These are phyloP conservation scores for Morella rubra DNA, from an alignment of 306 rosid genomes.

Conservation along the genomic window DNA sequence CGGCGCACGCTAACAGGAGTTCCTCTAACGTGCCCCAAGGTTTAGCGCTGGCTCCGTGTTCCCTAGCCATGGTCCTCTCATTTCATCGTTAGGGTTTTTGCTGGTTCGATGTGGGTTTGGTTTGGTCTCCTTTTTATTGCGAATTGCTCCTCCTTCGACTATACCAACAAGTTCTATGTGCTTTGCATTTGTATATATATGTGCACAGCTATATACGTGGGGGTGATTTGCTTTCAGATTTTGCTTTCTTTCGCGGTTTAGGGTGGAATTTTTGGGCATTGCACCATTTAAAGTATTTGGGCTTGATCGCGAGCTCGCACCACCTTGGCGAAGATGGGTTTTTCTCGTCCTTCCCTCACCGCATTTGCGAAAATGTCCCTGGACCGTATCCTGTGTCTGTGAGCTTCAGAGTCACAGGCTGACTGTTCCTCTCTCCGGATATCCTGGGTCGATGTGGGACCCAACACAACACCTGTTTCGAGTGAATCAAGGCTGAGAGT, in stretches of 20 bases:
- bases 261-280: neutral
- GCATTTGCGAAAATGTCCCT: neutral
- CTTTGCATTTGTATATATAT: neutral
- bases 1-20: constrained; percentile 58
- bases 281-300: neutral
- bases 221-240: neutral
- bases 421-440: neutral
- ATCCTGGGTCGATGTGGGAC: constrained; percentile 4
- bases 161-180: too few relatives aligned
- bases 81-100: constrained; percentile 56
- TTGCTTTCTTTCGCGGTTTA: constrained; percentile 2
- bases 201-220: neutral
- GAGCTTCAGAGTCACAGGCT: neutral
- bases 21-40: constrained; percentile 62
- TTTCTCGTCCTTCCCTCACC: neutral
- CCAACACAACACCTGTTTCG: neutral
- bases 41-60: constrained; percentile 42
- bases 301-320: constrained; percentile 13
- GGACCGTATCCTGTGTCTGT: neutral
- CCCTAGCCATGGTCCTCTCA: constrained; percentile 48
- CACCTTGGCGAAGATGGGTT: neutral
- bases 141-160: too few relatives aligned
- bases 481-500: neutral
- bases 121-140: neutral
- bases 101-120: constrained; percentile 6